Evolutionary conservation across 2,329 filamentous ascomycete species (phyloP), one percentile per base, ranked within the genome.

Genomic region (Aureobasidium musti): DNA sequence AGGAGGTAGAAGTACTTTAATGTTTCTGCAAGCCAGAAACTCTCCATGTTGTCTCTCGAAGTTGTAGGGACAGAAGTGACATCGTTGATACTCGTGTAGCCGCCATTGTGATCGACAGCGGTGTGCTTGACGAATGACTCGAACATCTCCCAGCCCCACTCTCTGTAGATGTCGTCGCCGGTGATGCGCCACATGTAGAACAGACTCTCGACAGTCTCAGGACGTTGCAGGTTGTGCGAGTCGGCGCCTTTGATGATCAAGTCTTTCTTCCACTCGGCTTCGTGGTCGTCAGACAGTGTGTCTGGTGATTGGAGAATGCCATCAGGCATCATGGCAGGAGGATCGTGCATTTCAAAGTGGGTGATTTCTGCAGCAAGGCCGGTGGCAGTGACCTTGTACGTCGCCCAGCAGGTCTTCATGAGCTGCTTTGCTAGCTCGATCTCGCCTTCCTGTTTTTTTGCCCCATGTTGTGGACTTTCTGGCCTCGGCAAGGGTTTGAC

Each of bases 141-240:
- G 81, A 99, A 99, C 89, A 99, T 98, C 72, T 97, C 89, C 95
- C 95, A 99, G 17, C 95, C 95, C 94, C 94, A 98, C 73, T 97
- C 88, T 30, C 95, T 87, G 78, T 99, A 99, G 70, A 87, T 89
- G 45, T 86, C 82, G 69, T 99, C 93, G 30, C 91, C 91, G 0
- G 95, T 99, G 77, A 99, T 96, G 69, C 95, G 89, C 90, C 94
- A 99, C 92, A 99, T 96, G 81, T 98, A 97, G 74, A 99, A 93
- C 68, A 99, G 81, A 68, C 89, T 93, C 80, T 99, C 95, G n/a
- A 97, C 89, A 0, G 95, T 97, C 81, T 99, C 95, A 0, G 95
- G 95, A 37, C 95, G 87, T 79, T 98, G 95, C 39, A 99, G 83
- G 75, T 99, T 99, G 80, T 98, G 95, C 63, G 84, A 81, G 76